Percentiles rank a stretch among this genome's conserved stretches.
phyloP scores from a whole-genome alignment of 1,139 yeast species.

The Hanseniaspora gamundiae region DNA sequence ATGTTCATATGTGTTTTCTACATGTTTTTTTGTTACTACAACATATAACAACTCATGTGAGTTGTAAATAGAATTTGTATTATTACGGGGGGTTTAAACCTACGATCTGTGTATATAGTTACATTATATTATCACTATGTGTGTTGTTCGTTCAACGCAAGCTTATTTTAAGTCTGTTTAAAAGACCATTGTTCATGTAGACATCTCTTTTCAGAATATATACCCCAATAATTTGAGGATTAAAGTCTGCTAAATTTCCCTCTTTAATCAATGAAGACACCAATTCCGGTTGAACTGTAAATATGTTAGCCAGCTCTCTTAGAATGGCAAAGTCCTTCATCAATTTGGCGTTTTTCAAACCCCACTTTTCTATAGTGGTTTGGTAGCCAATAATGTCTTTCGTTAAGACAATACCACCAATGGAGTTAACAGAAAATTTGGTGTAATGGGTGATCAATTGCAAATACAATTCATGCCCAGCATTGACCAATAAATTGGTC shows the following conservation, averaged over 20 bases:
- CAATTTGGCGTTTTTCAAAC: conserved; percentile 37
- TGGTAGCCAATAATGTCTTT: conserved; percentile 77
- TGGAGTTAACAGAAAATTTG: conserved; percentile 61
- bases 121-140: background rate
- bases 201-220: conserved; percentile 65
- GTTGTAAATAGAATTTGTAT: too few relatives aligned
- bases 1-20: background rate
- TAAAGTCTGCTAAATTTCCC: conserved; percentile 62
- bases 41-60: too few relatives aligned
- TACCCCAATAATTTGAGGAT: conserved; percentile 53
- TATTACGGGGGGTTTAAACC: background rate
- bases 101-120: background rate
- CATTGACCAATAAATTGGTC: conserved; percentile 38
- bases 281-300: conserved; percentile 67
- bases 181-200: conserved; percentile 31
- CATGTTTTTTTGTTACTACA: background rate
- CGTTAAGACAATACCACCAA: conserved; percentile 78
- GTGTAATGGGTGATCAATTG: conserved; percentile 62
- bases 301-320: conserved; percentile 75
- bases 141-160: conserved; percentile 10
- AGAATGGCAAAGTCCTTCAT: conserved; percentile 60
- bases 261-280: conserved; percentile 71
- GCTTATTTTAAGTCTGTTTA: conserved; percentile 15
- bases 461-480: conserved; percentile 51
- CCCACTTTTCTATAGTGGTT: conserved; percentile 61